These are phyloP conservation scores for Lentinus polychrous DNA, from an alignment of 1,284 basidiomycete species.

Conservation along the genomic window DNA sequence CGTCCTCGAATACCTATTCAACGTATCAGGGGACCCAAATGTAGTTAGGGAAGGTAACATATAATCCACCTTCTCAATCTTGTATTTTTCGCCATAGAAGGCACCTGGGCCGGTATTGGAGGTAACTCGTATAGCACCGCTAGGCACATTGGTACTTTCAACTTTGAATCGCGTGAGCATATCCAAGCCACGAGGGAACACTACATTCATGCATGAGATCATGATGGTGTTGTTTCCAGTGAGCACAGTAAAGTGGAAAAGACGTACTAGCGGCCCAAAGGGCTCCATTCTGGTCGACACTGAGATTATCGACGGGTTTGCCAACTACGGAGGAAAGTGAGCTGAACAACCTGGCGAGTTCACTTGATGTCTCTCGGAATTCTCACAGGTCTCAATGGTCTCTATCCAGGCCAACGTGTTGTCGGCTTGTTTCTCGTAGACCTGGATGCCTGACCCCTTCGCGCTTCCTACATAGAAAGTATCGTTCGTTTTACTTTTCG, in stretches of 20 bases:
- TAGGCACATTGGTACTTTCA: constrained; percentile 27
- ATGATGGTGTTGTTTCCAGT: too few relatives aligned
- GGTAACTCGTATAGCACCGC: constrained; percentile 45
- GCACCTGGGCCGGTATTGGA: constrained; percentile 38
- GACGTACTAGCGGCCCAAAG: constrained; percentile 51
- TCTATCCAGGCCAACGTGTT: constrained; percentile 45
- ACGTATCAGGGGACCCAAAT: constrained; percentile 4
- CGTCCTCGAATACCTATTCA: constrained; percentile 54
- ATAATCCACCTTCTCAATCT: constrained; percentile 45
- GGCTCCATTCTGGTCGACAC: constrained; percentile 47
- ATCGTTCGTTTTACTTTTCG: constrained; percentile 37
- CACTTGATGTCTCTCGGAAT: constrained; percentile 1
- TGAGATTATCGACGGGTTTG: constrained; percentile 45
- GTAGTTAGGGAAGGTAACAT: not conserved
- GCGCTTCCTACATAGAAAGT: constrained; percentile 50
- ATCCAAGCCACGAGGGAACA: constrained; percentile 25
- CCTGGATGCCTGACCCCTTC: constrained; percentile 33
- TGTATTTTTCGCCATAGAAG: constrained; percentile 61
- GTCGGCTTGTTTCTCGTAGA: constrained; percentile 50
- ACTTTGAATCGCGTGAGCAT: constrained; percentile 30
- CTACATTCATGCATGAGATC: constrained; percentile 23
- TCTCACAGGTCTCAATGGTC: constrained; percentile 39
- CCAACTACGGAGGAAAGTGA: constrained; percentile 25
- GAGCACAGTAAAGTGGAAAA: not conserved
- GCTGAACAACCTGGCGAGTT: not conserved